These are phyloP conservation scores for Lactarius quietus DNA, from an alignment of 768 basidiomycete genomes.

Conservation along the genomic window DNA sequence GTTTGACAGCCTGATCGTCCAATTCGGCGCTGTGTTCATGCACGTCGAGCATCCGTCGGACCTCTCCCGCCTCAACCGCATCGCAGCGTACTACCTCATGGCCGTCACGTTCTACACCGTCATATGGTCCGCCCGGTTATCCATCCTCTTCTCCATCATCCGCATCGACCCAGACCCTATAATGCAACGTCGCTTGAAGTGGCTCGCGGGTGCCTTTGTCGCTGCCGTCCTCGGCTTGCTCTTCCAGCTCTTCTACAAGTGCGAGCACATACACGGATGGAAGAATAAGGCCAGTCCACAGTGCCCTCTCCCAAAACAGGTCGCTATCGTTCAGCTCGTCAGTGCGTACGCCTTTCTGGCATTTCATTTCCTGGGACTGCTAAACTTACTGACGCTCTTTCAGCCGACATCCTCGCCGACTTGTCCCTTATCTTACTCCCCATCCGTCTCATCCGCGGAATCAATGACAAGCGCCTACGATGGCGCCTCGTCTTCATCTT, in stretches of 20 bases:
- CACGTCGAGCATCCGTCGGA: constrained; percentile 27
- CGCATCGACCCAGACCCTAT: constrained; percentile 44
- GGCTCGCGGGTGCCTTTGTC: constrained; percentile 29
- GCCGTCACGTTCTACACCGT: constrained; percentile 30
- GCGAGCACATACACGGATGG: constrained; percentile 41
- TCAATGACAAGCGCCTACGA: constrained; percentile 40
- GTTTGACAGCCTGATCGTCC: constrained; percentile 24
- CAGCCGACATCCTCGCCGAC: constrained; percentile 49
- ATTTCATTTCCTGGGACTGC: constrained; percentile 11
- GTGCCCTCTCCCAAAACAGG: constrained; percentile 43
- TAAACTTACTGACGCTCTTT: not conserved
- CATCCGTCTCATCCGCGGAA: constrained; percentile 41
- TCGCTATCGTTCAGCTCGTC: constrained; percentile 50
- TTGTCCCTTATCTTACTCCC: constrained; percentile 45
- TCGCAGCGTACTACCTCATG: constrained; percentile 33
- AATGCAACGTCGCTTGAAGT: constrained; percentile 17
- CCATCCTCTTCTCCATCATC: constrained; percentile 53
- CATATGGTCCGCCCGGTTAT: constrained; percentile 40
- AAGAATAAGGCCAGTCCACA: constrained; percentile 36
- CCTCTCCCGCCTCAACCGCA: constrained; percentile 25
- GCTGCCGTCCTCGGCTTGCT: constrained; percentile 39
- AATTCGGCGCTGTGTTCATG: constrained; percentile 30
- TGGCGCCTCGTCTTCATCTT: constrained; percentile 47
- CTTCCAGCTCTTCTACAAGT: constrained; percentile 45
- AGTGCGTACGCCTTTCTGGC: constrained; percentile 37